Conservation (phyloP, 495 filamentous ascomycete species). For the Xylaria longipes region DNA sequence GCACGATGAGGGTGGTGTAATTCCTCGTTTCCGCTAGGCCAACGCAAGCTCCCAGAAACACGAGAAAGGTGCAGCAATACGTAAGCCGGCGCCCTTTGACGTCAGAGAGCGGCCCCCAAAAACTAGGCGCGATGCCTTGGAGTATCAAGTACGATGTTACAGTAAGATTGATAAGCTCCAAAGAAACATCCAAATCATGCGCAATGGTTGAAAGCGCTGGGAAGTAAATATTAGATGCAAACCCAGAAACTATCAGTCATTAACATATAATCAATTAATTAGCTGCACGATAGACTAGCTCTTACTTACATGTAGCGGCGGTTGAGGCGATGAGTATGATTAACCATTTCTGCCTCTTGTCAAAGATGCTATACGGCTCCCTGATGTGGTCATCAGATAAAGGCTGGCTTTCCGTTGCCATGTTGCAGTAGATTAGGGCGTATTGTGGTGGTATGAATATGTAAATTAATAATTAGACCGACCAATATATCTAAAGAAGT, state of each 20-base stretch:
- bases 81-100: slow-evolving; percentile 53
- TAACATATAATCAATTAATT: neutral
- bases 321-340: slow-evolving; percentile 55
- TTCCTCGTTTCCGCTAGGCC: slow-evolving; percentile 54
- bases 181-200: slow-evolving; percentile 48
- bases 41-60: slow-evolving; percentile 57
- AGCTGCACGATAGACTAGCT: neutral
- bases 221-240: slow-evolving; percentile 62
- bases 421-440: neutral
- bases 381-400: neutral
- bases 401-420: slow-evolving; percentile 5
- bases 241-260: slow-evolving; percentile 50
- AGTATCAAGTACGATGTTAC: slow-evolving; percentile 63
- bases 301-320: slow-evolving; percentile 53
- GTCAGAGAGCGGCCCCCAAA: slow-evolving; percentile 60
- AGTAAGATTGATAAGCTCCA: slow-evolving; percentile 56
- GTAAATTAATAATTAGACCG: neutral
- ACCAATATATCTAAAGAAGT: neutral
- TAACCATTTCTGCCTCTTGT: slow-evolving; percentile 52
- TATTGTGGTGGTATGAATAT: neutral
- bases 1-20: slow-evolving; percentile 54
- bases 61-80: slow-evolving; percentile 53
- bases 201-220: slow-evolving; percentile 56
- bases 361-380: slow-evolving; percentile 56
- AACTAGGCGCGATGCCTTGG: slow-evolving; percentile 57